These are phyloP conservation scores for Colletotrichum sp. DNA, from an alignment of 2,329 filamentous ascomycete genomes.

Conservation along the genomic window DNA sequence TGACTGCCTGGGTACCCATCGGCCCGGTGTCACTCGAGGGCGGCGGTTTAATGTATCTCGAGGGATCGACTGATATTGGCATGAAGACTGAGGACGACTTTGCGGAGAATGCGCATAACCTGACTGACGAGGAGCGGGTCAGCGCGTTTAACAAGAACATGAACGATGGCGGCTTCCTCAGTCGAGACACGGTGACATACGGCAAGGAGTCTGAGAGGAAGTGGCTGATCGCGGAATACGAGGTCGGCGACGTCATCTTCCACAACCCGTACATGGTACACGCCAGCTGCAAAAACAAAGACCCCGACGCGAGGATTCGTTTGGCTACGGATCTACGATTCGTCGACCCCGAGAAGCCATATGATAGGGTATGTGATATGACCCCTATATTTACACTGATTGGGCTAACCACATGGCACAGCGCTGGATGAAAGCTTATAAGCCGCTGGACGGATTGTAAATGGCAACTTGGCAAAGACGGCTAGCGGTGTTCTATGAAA, in stretches of 20 bases:
- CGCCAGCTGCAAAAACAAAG: constrained; percentile 59
- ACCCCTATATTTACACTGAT: background rate
- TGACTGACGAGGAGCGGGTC: constrained; percentile 55
- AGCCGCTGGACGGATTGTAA: background rate
- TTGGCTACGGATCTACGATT: constrained; percentile 61
- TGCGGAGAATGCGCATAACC: constrained; percentile 46
- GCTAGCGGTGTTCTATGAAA: background rate
- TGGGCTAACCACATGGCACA: background rate
- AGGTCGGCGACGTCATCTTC: constrained; percentile 44
- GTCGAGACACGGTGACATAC: constrained; percentile 32
- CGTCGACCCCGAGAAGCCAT: constrained; percentile 41
- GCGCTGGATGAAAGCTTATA: constrained; percentile 1
- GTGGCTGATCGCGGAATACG: constrained; percentile 40
- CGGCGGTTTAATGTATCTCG: constrained; percentile 63
- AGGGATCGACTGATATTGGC: constrained; percentile 38
- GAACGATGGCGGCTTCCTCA: constrained; percentile 58
- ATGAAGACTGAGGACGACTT: constrained; percentile 54
- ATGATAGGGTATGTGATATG: background rate
- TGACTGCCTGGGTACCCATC: constrained; percentile 63
- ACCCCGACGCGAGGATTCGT: constrained; percentile 53
- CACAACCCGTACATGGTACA: constrained; percentile 49
- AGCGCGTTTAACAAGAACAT: constrained; percentile 63
- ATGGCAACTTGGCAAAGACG: background rate
- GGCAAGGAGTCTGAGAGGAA: constrained; percentile 25
- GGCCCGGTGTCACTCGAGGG: constrained; percentile 57